A percentile compares a stretch with the other conserved stretches of the same genome.
Evolutionary conservation across 441 rosid species (phyloP).

Genomic region (Syzygium malaccense): DNA sequence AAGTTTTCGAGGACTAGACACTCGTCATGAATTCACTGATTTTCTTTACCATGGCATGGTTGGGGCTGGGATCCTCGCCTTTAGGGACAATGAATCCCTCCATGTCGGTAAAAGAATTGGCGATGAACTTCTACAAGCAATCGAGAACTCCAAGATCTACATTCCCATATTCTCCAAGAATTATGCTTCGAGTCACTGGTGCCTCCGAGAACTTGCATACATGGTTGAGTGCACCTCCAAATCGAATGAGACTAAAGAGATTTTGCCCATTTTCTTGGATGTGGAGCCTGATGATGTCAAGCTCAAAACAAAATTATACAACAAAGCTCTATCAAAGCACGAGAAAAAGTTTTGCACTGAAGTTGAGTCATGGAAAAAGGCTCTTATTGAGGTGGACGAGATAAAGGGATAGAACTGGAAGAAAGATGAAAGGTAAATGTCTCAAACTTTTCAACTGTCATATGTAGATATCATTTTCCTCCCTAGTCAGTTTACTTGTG

Average conservation of each 20-base stretch:
- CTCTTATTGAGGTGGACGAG: not conserved
- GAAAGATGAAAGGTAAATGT: not conserved
- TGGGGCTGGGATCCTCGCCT: not conserved
- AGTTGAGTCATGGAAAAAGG: not conserved
- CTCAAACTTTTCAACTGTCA: not conserved
- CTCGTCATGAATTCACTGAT: not conserved
- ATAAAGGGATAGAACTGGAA: not conserved
- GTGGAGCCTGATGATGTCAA: not conserved
- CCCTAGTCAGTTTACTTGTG: not conserved
- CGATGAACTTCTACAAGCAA: not conserved
- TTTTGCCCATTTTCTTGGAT: not conserved
- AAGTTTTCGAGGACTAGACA: not conserved
- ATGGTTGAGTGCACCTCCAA: not conserved
- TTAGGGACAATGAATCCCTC: not conserved
- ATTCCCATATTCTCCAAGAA: not conserved
- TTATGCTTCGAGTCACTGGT: not conserved
- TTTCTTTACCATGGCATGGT: not conserved
- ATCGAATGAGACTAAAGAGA: not conserved
- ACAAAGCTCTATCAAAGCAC: not conserved
- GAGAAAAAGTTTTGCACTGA: not conserved
- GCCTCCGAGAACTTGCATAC: not conserved
- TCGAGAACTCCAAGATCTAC: not conserved
- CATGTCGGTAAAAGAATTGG: not conserved
- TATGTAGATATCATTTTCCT: not conserved
- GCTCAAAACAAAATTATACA: not conserved